phyloP scores from a whole-genome alignment of 1,284 basidiomycete genomes.

The Mixia osmundae region DNA sequence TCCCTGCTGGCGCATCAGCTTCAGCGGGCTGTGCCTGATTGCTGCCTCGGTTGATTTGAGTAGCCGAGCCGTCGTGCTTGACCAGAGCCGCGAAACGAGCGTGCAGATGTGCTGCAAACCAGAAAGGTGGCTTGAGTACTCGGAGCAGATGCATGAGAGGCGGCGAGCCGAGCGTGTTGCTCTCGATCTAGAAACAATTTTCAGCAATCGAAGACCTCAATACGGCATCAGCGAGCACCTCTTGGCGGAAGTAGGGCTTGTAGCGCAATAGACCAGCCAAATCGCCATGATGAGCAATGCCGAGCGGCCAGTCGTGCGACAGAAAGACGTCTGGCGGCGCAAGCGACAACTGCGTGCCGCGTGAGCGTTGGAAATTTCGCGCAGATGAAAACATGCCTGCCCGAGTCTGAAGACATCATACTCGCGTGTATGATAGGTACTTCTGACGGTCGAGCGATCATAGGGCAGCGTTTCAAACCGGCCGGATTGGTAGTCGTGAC shows the following conservation, averaged over 20 bases:
- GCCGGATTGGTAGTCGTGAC: conserved; percentile 48
- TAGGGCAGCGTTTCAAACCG: conserved; percentile 44
- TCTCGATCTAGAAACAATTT: conserved; percentile 25
- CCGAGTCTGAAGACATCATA: conserved; percentile 60
- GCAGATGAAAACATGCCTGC: conserved; percentile 31
- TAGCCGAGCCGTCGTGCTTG: conserved; percentile 26
- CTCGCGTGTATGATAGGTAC: conserved; percentile 75
- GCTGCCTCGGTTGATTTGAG: conserved; percentile 4
- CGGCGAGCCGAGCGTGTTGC: conserved; percentile 60
- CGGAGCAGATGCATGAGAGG: conserved; percentile 57
- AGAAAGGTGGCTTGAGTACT: conserved; percentile 58
- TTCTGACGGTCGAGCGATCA: conserved; percentile 43
- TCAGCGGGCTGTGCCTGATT: conserved; percentile 24
- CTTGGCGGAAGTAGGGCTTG: conserved; percentile 60
- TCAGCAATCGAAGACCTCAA: neutral
- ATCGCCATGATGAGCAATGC: conserved; percentile 64
- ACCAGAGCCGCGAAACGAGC: conserved; percentile 48
- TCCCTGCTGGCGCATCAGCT: neutral
- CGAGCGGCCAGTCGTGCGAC: conserved; percentile 89
- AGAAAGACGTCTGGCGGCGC: conserved; percentile 42
- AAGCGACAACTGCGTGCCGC: conserved; percentile 29
- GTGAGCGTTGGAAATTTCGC: conserved; percentile 7
- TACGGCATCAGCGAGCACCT: conserved; percentile 25
- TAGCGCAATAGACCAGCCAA: conserved; percentile 37
- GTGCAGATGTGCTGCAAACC: conserved; percentile 92